Conservation (phyloP, 371 early-diverging fungal genomes). For the Amoeboaphelidium occidentale region DNA sequence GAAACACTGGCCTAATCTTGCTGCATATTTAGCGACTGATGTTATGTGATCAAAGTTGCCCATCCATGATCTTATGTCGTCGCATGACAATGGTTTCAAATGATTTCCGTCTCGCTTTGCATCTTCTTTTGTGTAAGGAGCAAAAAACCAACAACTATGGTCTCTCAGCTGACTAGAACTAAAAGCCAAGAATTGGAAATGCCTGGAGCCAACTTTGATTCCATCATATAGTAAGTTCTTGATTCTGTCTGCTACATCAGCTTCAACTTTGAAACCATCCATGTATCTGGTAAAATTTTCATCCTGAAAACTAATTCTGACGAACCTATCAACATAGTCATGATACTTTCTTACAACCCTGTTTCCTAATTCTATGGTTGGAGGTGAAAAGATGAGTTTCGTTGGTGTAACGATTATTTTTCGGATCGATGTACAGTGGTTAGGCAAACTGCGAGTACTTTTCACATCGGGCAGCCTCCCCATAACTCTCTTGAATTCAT, state of each 20-base stretch:
- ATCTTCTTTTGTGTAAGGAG: conserved; percentile 4
- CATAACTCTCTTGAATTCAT: neutral
- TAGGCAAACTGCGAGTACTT: neutral
- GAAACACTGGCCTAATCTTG: conserved; percentile 52
- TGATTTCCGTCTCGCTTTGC: conserved; percentile 8
- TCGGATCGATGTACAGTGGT: conserved; percentile 5
- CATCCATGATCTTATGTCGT: conserved; percentile 38
- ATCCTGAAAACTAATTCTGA: conserved; percentile 39
- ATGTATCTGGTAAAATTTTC: conserved; percentile 19
- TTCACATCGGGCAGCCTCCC: neutral
- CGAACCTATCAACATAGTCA: conserved; percentile 24
- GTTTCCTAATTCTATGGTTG: conserved; percentile 30
- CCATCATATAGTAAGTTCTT: conserved; percentile 24
- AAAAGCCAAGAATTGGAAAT: conserved; percentile 42
- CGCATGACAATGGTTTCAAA: conserved; percentile 6
- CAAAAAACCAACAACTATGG: conserved; percentile 48
- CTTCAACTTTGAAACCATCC: neutral
- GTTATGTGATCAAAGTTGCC: conserved; percentile 39
- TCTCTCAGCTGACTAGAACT: conserved; percentile 31
- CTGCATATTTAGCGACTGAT: conserved; percentile 38
- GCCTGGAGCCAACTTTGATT: conserved; percentile 24
- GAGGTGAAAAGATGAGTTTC: conserved; percentile 24
- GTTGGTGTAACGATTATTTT: conserved; percentile 34
- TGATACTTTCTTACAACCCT: conserved; percentile 30
- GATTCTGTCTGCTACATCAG: conserved; percentile 8